phyloP scores from a whole-genome alignment of 768 basidiomycete species.

The Naganishia vishniacii region DNA sequence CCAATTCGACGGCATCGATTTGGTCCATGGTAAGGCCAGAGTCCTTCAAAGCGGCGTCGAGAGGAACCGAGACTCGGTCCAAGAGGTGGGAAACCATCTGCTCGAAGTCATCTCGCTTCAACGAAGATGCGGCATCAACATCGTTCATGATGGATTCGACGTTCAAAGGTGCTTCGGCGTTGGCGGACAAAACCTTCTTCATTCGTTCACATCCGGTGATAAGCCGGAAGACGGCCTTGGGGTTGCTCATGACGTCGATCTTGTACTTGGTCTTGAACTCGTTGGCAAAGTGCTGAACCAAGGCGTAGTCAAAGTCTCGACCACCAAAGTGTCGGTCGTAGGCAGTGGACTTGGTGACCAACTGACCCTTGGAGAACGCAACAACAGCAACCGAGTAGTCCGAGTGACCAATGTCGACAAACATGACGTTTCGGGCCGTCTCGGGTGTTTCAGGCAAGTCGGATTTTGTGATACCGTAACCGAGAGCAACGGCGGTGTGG shows the following conservation, averaged over 20 bases:
- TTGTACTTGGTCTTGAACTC: conserved; percentile 98
- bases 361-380: conserved; percentile 89
- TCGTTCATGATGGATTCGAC: conserved; percentile 97
- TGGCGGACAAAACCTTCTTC: conserved; percentile 94
- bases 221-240: conserved; percentile 90
- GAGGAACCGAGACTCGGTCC: conserved; percentile 66
- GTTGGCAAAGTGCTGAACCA: conserved; percentile 77
- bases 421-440: conserved; percentile 76
- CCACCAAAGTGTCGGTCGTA: conserved; percentile 93
- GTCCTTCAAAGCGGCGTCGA: conserved; percentile 71
- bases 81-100: conserved; percentile 68
- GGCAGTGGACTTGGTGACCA: conserved; percentile 77
- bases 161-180: conserved; percentile 76
- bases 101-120: conserved; percentile 79
- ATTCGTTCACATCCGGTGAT: conserved; percentile 80
- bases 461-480: conserved; percentile 97
- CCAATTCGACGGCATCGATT: conserved; percentile 83
- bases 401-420: conserved; percentile 93
- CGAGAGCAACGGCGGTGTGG: conserved; percentile 88
- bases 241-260: conserved; percentile 84
- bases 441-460: conserved; percentile 80
- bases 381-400: conserved; percentile 79
- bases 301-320: conserved; percentile 88
- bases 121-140: conserved; percentile 79
- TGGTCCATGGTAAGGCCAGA: conserved; percentile 76